Conservation (phyloP, 805 yeast genomes). For the Candida easanensis region DNA sequence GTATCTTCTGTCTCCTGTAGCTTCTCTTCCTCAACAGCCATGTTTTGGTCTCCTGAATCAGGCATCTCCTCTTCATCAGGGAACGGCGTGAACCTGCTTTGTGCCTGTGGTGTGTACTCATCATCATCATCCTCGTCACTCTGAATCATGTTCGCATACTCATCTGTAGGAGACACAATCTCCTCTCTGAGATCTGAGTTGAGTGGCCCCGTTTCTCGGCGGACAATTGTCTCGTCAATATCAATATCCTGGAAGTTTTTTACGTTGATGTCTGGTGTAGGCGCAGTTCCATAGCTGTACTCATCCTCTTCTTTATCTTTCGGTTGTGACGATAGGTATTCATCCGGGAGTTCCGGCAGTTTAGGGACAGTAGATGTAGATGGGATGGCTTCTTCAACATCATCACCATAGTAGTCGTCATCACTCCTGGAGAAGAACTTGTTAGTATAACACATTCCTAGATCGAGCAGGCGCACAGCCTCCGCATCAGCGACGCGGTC, state of each 20-base stretch:
- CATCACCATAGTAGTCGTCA: slow-evolving; percentile 17
- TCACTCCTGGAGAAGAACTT: slow-evolving; percentile 16
- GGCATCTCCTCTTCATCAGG: neutral
- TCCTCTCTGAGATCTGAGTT: neutral
- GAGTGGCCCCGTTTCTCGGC: neutral
- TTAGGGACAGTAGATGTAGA: slow-evolving; percentile 3
- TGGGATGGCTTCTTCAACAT: neutral
- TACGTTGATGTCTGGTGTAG: slow-evolving; percentile 8
- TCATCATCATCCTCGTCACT: slow-evolving; percentile 23
- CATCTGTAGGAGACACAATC: slow-evolving; percentile 4
- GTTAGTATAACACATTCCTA: neutral
- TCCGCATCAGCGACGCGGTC: neutral
- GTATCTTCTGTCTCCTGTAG: neutral
- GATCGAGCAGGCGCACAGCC: neutral
- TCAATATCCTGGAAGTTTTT: slow-evolving; percentile 24
- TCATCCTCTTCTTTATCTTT: slow-evolving; percentile 1
- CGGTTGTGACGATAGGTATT: neutral
- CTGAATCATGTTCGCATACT: slow-evolving; percentile 13
- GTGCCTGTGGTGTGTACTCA: slow-evolving; percentile 17
- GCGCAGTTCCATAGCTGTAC: slow-evolving; percentile 7
- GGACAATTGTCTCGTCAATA: slow-evolving; percentile 14
- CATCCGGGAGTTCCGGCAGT: slow-evolving; percentile 9
- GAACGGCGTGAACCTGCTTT: slow-evolving; percentile 11
- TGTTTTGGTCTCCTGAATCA: neutral
- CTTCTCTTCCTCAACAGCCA: too few relatives aligned